phyloP scores from a whole-genome alignment of 2,329 filamentous ascomycete genomes.

The Fusarium marasasianum region DNA sequence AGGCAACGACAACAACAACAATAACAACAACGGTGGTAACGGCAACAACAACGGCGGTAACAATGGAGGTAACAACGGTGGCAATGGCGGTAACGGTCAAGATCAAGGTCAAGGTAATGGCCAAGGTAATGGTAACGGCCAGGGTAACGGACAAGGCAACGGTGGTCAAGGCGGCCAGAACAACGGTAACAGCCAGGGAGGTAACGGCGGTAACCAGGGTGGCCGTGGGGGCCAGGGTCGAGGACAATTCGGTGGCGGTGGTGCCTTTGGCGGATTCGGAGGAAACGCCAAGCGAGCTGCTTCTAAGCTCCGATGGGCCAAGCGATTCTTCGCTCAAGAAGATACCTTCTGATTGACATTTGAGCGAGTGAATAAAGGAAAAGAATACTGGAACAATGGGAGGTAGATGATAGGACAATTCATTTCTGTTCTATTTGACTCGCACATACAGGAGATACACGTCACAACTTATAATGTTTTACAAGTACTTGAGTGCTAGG shows the following conservation, averaged over 20 bases:
- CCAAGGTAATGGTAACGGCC: neutral
- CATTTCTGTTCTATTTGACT: too few species aligned
- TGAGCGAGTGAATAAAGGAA: neutral
- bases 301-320: constrained; percentile 23
- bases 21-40: constrained; percentile 1
- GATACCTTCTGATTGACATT: neutral
- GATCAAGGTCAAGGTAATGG: neutral
- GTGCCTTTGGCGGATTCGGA: constrained; percentile 8
- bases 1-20: constrained; percentile 4
- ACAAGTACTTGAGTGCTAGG: neutral
- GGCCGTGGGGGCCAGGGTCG: neutral
- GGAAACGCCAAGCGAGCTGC: constrained; percentile 23
- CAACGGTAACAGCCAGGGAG: neutral
- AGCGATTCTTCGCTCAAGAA: constrained; percentile 3
- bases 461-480: neutral
- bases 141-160: neutral
- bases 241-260: neutral
- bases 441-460: neutral
- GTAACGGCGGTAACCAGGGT: neutral
- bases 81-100: neutral
- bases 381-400: neutral
- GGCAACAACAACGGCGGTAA: neutral
- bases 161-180: neutral
- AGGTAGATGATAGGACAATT: neutral
- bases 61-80: constrained; percentile 8